phyloP scores from a whole-genome alignment of 768 basidiomycete genomes.

The Boletus tomentosulus region DNA sequence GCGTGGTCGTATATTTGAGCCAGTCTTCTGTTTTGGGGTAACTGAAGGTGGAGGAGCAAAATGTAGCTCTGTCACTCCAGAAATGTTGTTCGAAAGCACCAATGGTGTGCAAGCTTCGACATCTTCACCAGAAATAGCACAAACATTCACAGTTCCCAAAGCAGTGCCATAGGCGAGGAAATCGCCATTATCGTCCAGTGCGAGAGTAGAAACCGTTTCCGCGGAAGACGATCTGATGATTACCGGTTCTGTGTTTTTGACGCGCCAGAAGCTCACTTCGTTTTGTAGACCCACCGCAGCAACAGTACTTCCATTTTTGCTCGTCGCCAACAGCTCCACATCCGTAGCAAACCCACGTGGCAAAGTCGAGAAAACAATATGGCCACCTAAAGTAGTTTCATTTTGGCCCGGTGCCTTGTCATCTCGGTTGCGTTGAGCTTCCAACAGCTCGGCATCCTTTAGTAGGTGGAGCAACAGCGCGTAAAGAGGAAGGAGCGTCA shows the following conservation, averaged over 20 bases:
- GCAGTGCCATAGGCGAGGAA: constrained; percentile 72
- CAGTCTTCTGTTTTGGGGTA: constrained; percentile 14
- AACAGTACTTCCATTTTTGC: constrained; percentile 59
- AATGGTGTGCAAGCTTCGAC: constrained; percentile 40
- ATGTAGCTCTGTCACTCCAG: constrained; percentile 50
- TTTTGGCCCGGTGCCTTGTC: constrained; percentile 37
- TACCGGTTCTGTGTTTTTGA: constrained; percentile 38
- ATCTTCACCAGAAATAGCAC: constrained; percentile 45
- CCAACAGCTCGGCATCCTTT: constrained; percentile 87
- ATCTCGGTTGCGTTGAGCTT: constrained; percentile 69
- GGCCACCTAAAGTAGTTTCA: constrained; percentile 34
- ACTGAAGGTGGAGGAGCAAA: constrained; percentile 31
- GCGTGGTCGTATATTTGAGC: constrained; percentile 9
- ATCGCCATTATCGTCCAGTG: constrained; percentile 56
- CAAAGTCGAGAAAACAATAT: constrained; percentile 60
- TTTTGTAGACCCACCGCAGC: constrained; percentile 76
- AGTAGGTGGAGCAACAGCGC: constrained; percentile 78
- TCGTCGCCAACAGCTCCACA: constrained; percentile 74
- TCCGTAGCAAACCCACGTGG: constrained; percentile 82
- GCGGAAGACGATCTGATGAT: constrained; percentile 46
- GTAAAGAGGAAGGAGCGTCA: constrained; percentile 72
- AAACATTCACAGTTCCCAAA: constrained; percentile 60
- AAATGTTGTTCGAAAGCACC: constrained; percentile 38
- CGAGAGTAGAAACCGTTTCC: constrained; percentile 55
- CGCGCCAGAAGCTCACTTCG: constrained; percentile 69